Evolutionary conservation across 352 stramenopile species (phyloP).

Genomic region (Aphanomyces astaci): DNA sequence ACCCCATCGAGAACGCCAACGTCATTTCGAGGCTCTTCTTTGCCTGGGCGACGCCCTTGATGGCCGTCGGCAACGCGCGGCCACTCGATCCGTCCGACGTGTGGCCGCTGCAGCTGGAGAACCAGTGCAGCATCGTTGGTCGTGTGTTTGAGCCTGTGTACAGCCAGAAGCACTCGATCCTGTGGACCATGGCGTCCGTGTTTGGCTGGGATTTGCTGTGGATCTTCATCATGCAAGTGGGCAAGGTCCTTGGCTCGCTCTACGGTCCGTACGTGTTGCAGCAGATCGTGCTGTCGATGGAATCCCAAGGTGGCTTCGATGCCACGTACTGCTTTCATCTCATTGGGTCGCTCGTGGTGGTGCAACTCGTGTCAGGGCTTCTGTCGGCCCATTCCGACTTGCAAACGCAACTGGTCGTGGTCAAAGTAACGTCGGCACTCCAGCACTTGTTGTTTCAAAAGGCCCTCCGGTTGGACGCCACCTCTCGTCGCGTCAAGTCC

Average conservation of each 20-base stretch:
- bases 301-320: slow-evolving; percentile 26
- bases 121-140: not conserved
- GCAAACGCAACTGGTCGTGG: slow-evolving; percentile 50
- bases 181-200: slow-evolving; percentile 22
- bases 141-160: slow-evolving; percentile 7
- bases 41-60: slow-evolving; percentile 6
- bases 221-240: slow-evolving; percentile 25
- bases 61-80: not conserved
- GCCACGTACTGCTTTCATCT: slow-evolving; percentile 31
- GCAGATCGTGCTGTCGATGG: slow-evolving; percentile 35
- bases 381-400: slow-evolving; percentile 50
- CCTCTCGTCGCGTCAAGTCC: slow-evolving; percentile 33
- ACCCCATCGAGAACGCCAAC: slow-evolving; percentile 1
- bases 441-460: slow-evolving; percentile 76
- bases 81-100: slow-evolving; percentile 7
- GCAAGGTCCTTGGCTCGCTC: slow-evolving; percentile 24
- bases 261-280: slow-evolving; percentile 36
- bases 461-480: slow-evolving; percentile 37
- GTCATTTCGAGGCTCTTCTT: not conserved
- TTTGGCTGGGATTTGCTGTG: slow-evolving; percentile 25
- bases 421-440: slow-evolving; percentile 55
- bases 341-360: slow-evolving; percentile 33
- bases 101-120: slow-evolving; percentile 13
- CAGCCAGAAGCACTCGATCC: slow-evolving; percentile 18
- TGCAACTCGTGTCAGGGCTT: slow-evolving; percentile 45